Base-by-base conservation (phyloP, 768 basidiomycete genomes). In the Mycena albidolilacea region DNA sequence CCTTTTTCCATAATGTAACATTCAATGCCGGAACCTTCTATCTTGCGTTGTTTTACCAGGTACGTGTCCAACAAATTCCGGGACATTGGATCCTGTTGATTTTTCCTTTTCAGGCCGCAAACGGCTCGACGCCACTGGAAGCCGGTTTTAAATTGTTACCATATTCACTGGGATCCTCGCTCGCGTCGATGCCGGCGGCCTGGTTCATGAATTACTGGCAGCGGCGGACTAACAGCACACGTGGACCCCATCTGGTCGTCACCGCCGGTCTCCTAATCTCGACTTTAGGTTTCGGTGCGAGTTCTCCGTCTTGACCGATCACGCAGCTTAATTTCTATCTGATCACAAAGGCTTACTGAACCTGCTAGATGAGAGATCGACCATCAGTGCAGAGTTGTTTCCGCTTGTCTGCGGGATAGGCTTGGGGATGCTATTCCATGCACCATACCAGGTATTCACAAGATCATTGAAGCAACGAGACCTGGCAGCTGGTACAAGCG, bases 11-110 rank as follows among this genome's bases (percentile, higher is more conserved):
- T 80, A 95, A 94, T 78, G 87, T 95, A 73, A 91, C 90, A 17
- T 96, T 95, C 81, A 95, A 90, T 74, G 89, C 95, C 41, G 95
- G 93, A 61, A 96, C 95, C 7, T 96, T 93, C 83, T 96, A 95
- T 82, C 89, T 96, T 58, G 93, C 94, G 0, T 81, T 96, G 30
- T 96, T 90, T 80, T 95, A 89, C 81, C 95, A 96, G 87, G 95
- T 93, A 74, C 46, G 84, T 78, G 55, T 65, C 54, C 60, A 68
- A 67, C 59, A 19, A 14, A 52, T 64, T 71, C 64, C 72, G 14
- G 71, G 70, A 57, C 73, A 43, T 62, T 67, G 71, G 59, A 23
- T 17, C 44, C 73, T 60, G 69, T 46, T 64, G 58, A 44, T 64
- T 62, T 74, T 70, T 76, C 39, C 50, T 35, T 41, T 50, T 48